Base-by-base conservation (phyloP, 2,329 filamentous ascomycete genomes). In the Cylindrodendrum hubeiense region DNA sequence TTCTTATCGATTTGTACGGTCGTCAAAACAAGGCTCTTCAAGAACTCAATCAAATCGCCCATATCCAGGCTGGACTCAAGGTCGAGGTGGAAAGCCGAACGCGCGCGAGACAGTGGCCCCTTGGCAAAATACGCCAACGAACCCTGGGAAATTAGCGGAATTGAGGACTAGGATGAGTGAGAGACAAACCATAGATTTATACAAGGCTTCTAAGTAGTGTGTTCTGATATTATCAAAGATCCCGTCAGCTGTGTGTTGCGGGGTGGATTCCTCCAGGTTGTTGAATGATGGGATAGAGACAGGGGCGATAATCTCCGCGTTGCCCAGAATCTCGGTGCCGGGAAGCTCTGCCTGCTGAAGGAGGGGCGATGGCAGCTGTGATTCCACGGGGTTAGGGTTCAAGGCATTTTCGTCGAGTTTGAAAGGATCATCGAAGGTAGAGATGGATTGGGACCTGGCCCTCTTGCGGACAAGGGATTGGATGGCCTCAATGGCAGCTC, bases 121-220 rank as follows among this genome's bases (percentile, higher is more conserved):
- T 96, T 96, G 21, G 91, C 91, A 78, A 95, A 95, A 78, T 95
- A 96, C 63, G 93, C 93, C 61, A 95, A 81, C 4, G 93, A 93
- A 34, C 91, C 93, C 86, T 93, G 10, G 3, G 33, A 17, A 55
- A 12, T 54, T 73, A 65, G 62, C 34, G 54, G 24, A 22, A 53
- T 22, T 22, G 22, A 51, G 21, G 3, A 21, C 24, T 15, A 13
- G 22, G 46, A 17, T 63, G 80, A 80, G 74, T 24, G 39, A 22
- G 22, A 12, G 34, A 71, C 82, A 15, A 77, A 88, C 88, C 83
- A 88, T 86, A 61, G 90, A 89, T 79, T 89, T 84, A 82, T 90
- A 90, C 1, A 91, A 78, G 6, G 85, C 83, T 62, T 89, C 86
- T 60, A 86, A 83, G 78, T 92, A 88, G 53, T 90, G 85, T 26